Evolutionary conservation across 1,139 yeast genomes (phyloP).

Genomic region (Diutina neorugosa): DNA sequence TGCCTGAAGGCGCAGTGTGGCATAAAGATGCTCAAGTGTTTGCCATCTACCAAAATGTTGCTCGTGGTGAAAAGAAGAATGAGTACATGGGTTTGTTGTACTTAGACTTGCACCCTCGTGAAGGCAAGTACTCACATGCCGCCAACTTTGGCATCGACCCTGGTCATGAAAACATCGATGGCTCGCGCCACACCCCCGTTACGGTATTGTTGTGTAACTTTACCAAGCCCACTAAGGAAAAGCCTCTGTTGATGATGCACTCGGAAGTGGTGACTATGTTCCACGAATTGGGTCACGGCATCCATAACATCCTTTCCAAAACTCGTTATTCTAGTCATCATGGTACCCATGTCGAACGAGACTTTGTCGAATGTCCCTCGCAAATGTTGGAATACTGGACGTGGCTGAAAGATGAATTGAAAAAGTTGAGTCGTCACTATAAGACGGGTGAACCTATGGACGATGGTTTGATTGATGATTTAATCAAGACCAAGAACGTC

Average conservation of each 20-base stretch:
- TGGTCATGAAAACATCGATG: constrained; percentile 40
- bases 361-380: constrained; percentile 84
- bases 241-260: constrained; percentile 70
- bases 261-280: constrained; percentile 73
- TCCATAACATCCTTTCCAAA: constrained; percentile 62
- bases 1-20: constrained; percentile 33
- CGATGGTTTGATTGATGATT: constrained; percentile 45
- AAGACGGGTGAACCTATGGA: constrained; percentile 45
- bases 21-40: constrained; percentile 68
- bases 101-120: constrained; percentile 76
- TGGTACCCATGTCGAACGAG: constrained; percentile 70
- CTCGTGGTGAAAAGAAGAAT: constrained; percentile 26
- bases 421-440: constrained; percentile 53
- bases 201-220: constrained; percentile 80
- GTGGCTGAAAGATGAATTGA: constrained; percentile 57
- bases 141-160: constrained; percentile 66
- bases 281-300: constrained; percentile 88
- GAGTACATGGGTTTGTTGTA: constrained; percentile 69
- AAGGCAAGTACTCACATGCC: constrained; percentile 79
- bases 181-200: constrained; percentile 42
- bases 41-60: constrained; percentile 52
- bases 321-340: constrained; percentile 57
- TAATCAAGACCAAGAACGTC: constrained; percentile 60
- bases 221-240: constrained; percentile 58
- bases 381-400: constrained; percentile 87